A percentile compares a stretch with the other conserved stretches of the same genome.
Conservation (phyloP, 352 stramenopile species). For the Phytophthora uliginosa region DNA sequence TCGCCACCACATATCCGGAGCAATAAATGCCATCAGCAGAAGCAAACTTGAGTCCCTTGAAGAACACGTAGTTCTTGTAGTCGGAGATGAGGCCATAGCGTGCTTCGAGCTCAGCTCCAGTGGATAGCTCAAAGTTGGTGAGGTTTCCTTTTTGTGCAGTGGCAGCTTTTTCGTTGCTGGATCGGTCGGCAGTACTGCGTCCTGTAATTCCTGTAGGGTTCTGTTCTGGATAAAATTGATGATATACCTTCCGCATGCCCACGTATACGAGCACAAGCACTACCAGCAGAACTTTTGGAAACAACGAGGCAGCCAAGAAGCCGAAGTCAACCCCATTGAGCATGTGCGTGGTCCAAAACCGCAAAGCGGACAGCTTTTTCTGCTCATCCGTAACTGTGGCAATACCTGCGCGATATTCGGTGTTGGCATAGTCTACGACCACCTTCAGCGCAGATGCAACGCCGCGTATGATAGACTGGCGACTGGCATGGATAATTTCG, state of each 20-base stretch:
- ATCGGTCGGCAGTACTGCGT: slow-evolving; percentile 23
- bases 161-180: slow-evolving; percentile 27
- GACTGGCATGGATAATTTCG: slow-evolving; percentile 30
- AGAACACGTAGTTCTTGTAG: slow-evolving; percentile 48
- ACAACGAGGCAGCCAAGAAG: slow-evolving; percentile 24
- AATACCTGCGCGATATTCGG: slow-evolving; percentile 30
- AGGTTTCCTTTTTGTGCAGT: slow-evolving; percentile 33
- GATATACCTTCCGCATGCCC: slow-evolving; percentile 27
- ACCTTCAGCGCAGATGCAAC: background rate
- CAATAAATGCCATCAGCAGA: slow-evolving; percentile 52
- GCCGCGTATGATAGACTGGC: slow-evolving; percentile 9
- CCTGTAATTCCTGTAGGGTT: slow-evolving; percentile 6
- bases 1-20: slow-evolving; percentile 50
- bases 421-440: slow-evolving; percentile 11
- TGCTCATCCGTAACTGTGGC: slow-evolving; percentile 24
- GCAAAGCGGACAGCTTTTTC: slow-evolving; percentile 22
- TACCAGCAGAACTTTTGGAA: slow-evolving; percentile 26
- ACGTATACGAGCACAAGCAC: slow-evolving; percentile 24
- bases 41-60: slow-evolving; percentile 50
- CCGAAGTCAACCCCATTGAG: slow-evolving; percentile 31
- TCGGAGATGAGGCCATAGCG: slow-evolving; percentile 40
- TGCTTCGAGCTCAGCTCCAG: slow-evolving; percentile 32
- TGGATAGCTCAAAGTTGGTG: slow-evolving; percentile 41
- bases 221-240: slow-evolving; percentile 25
- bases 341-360: slow-evolving; percentile 34